Evolutionary conservation across 2,329 filamentous ascomycete species (phyloP).

Genomic region (Dryadomyces quercus-mongolicae): DNA sequence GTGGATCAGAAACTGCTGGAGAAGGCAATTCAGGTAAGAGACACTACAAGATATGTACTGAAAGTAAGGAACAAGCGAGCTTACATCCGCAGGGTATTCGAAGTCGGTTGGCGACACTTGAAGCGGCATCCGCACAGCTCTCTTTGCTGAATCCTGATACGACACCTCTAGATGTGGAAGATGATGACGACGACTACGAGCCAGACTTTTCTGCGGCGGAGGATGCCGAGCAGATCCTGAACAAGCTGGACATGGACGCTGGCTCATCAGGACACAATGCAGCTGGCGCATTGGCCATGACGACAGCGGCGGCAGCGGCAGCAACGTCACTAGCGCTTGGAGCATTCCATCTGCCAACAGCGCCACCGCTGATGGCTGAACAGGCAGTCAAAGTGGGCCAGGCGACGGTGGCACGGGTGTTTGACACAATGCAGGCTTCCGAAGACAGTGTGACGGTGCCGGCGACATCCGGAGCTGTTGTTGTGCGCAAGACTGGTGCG

Average conservation of each 20-base stretch:
- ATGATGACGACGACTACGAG: slow-evolving; percentile 78
- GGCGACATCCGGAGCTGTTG: not conserved
- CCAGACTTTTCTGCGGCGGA: slow-evolving; percentile 72
- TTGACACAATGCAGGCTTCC: slow-evolving; percentile 62
- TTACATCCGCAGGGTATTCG: slow-evolving; percentile 32
- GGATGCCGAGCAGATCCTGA: slow-evolving; percentile 63
- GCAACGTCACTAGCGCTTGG: slow-evolving; percentile 52
- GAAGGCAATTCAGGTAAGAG: slow-evolving; percentile 43
- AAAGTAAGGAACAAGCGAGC: not conserved
- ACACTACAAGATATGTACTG: not conserved
- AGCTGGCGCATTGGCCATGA: slow-evolving; percentile 6
- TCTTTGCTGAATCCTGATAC: slow-evolving; percentile 43
- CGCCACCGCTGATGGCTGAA: slow-evolving; percentile 59
- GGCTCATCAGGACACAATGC: slow-evolving; percentile 29
- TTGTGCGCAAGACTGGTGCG: slow-evolving; percentile 16
- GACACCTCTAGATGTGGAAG: slow-evolving; percentile 51
- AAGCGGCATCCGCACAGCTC: slow-evolving; percentile 26
- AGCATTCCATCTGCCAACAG: slow-evolving; percentile 68
- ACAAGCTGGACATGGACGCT: slow-evolving; percentile 61
- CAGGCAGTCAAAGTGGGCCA: slow-evolving; percentile 64
- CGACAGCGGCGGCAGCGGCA: slow-evolving; percentile 22
- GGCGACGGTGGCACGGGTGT: slow-evolving; percentile 63
- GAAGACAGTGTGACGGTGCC: slow-evolving; percentile 46
- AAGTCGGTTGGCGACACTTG: slow-evolving; percentile 33
- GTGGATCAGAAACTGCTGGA: slow-evolving; percentile 58